Percentiles rank a stretch among this genome's conserved stretches.
Conservation (phyloP, 352 stramenopile species). For the Pythium sukuiense region DNA sequence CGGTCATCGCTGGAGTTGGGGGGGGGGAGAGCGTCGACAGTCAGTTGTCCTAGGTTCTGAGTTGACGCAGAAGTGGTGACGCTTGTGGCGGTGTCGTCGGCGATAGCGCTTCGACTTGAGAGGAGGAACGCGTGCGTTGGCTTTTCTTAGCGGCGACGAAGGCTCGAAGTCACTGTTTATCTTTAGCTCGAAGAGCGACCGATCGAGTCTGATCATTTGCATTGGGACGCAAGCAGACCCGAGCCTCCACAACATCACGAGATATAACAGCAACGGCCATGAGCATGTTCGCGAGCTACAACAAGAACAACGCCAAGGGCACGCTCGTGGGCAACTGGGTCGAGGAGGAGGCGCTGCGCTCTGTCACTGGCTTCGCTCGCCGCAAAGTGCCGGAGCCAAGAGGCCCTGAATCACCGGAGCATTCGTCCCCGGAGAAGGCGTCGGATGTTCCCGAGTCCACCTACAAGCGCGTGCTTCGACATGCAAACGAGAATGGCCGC, state of each 20-base stretch:
- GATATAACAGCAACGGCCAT: not conserved
- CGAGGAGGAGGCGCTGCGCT: conserved; percentile 71
- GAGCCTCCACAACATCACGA: not conserved
- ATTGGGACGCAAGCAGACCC: not conserved
- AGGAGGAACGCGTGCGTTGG: not conserved
- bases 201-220: not conserved
- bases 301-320: conserved; percentile 80
- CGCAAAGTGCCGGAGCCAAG: conserved; percentile 43
- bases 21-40: no score
- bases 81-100: not conserved
- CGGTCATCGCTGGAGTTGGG: not conserved
- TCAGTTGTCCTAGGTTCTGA: not conserved
- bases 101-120: not conserved
- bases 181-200: not conserved
- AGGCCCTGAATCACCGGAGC: conserved; percentile 2
- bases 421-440: conserved; percentile 32
- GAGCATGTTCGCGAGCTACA: conserved; percentile 64
- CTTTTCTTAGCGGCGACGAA: not conserved
- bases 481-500: conserved; percentile 30
- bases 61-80: not conserved
- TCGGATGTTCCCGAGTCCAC: conserved; percentile 35
- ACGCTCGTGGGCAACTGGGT: conserved; percentile 85
- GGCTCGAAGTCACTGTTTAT: not conserved
- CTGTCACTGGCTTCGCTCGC: conserved; percentile 56
- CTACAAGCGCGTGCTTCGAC: conserved; percentile 49